These are phyloP conservation scores for Thyridium curvatum DNA, from an alignment of 2,329 filamentous ascomycete genomes.

Conservation along the genomic window DNA sequence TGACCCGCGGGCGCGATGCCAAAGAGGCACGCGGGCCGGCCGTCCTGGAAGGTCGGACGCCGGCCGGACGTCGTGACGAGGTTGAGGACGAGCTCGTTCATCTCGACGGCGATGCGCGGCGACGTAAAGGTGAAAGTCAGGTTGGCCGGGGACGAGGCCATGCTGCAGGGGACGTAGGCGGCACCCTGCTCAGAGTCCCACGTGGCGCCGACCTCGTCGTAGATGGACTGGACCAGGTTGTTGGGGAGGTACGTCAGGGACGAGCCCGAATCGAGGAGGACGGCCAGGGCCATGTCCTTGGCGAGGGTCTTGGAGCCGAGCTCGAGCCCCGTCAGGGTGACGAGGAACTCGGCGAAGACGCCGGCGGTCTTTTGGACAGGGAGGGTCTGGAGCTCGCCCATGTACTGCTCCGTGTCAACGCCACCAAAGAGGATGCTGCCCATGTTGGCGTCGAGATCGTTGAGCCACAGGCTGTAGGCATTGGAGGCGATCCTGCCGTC, in stretches of 20 bases:
- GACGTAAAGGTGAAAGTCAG: constrained; percentile 50
- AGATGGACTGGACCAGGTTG: constrained; percentile 46
- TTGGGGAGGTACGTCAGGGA: constrained; percentile 63
- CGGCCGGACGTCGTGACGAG: constrained; percentile 37
- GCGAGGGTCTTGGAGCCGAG: constrained; percentile 36
- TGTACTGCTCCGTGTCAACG: constrained; percentile 60
- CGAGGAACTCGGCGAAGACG: constrained; percentile 55
- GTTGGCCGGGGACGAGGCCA: constrained; percentile 31
- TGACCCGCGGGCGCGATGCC: constrained; percentile 55
- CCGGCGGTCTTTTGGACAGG: constrained; percentile 54
- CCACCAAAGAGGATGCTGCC: constrained; percentile 72
- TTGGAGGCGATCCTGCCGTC: constrained; percentile 56
- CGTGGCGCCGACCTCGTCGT: constrained; percentile 49
- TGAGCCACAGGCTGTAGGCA: constrained; percentile 70
- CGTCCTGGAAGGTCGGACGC: constrained; percentile 45
- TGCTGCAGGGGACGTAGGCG: constrained; percentile 57
- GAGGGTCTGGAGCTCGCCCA: constrained; percentile 56
- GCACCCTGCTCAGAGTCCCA: constrained; percentile 46
- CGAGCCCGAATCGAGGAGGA: constrained; percentile 66
- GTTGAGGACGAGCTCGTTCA: constrained; percentile 55
- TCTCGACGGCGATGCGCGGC: constrained; percentile 45
- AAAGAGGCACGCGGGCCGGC: constrained; percentile 55
- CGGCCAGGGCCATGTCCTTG: constrained; percentile 45
- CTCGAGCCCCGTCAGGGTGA: constrained; percentile 58
- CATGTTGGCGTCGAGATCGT: constrained; percentile 59